Conservation (phyloP, 2,329 filamentous ascomycete genomes). For the Stromatinia cepivora region DNA sequence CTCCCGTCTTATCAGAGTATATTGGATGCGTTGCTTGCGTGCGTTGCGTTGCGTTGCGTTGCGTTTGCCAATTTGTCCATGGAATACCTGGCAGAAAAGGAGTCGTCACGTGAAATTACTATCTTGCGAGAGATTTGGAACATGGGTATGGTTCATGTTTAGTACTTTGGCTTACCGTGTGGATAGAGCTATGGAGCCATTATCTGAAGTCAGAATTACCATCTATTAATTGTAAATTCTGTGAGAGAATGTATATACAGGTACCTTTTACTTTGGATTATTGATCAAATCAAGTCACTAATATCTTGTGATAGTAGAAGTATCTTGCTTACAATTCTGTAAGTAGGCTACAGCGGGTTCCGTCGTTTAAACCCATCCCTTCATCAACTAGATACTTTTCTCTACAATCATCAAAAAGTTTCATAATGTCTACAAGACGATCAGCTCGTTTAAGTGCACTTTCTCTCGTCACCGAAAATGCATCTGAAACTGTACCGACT, state of each 20-base stretch:
- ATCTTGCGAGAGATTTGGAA: not conserved
- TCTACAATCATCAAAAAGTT: constrained; percentile 19
- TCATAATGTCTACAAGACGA: constrained; percentile 37
- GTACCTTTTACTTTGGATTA: not conserved
- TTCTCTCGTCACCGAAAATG: constrained; percentile 26
- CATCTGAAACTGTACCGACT: constrained; percentile 1
- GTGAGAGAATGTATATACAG: not conserved
- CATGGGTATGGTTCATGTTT: not conserved
- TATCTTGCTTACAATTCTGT: constrained; percentile 14
- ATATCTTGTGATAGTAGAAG: constrained; percentile 1
- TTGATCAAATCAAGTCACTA: constrained; percentile 5
- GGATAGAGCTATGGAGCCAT: not conserved
- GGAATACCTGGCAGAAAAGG: constrained; percentile 8
- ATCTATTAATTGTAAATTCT: not conserved
- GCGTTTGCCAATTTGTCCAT: not conserved
- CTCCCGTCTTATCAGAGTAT: not conserved
- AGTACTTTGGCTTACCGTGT: not conserved
- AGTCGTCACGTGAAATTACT: constrained; percentile 13
- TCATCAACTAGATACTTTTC: constrained; percentile 1
- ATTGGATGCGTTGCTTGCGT: not conserved
- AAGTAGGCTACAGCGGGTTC: constrained; percentile 30
- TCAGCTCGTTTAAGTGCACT: constrained; percentile 36
- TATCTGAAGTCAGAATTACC: not conserved
- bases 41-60: not conserved
- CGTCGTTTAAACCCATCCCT: not conserved